Conservation (phyloP, 305 asterid genomes). For the Vinca major region DNA sequence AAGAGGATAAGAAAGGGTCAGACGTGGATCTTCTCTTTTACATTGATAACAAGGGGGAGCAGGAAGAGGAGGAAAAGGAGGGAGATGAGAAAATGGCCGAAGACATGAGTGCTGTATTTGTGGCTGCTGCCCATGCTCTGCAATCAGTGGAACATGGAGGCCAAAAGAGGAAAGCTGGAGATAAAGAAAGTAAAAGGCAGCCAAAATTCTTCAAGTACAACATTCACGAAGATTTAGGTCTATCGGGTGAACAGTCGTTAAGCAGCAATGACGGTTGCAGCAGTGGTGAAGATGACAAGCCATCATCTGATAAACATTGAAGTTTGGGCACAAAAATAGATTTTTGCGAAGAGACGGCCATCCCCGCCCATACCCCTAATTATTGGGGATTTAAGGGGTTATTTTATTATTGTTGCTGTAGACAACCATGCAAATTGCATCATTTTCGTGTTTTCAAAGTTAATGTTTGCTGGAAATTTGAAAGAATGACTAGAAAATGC, state of each 20-base stretch:
- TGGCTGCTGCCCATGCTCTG: conserved; percentile 46
- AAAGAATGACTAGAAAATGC: neutral
- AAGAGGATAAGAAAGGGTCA: conserved; percentile 19
- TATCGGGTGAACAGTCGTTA: conserved; percentile 16
- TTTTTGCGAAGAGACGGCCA: neutral
- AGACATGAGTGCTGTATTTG: conserved; percentile 44
- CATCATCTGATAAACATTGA: conserved; percentile 47
- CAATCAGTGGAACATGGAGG: conserved; percentile 33
- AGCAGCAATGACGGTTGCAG: conserved; percentile 23
- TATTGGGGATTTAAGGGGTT: too few relatives aligned
- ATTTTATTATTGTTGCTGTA: too few relatives aligned
- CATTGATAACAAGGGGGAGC: conserved; percentile 51
- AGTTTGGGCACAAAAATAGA: neutral
- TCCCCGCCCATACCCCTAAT: too few relatives aligned
- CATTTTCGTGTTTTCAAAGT: neutral
- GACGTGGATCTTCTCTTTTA: conserved; percentile 42
- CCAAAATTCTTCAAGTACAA: conserved; percentile 40
- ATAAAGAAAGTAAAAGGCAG: conserved; percentile 20
- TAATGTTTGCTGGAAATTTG: neutral
- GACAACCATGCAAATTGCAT: neutral
- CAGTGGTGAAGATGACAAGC: conserved; percentile 44
- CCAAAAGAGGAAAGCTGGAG: conserved; percentile 34
- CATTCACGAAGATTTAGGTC: conserved; percentile 23
- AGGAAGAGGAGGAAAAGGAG: conserved; percentile 22
- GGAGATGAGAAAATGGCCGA: conserved; percentile 29